Conservation (phyloP, 1,284 basidiomycete genomes). For the Marasmius tenuissimus region DNA sequence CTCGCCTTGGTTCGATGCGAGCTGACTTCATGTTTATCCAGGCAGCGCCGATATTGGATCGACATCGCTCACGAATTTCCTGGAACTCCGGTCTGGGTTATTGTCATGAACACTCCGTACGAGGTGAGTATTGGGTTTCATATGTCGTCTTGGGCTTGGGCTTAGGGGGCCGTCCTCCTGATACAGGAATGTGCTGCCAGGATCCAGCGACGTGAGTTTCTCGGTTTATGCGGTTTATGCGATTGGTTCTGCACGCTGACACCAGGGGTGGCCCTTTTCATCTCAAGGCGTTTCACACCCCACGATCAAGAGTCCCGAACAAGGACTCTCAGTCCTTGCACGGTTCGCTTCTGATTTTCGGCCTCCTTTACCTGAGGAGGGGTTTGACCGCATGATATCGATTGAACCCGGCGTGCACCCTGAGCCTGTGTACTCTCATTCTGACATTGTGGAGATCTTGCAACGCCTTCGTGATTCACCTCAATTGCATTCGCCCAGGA, state of each 20-base stretch:
- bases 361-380: slow-evolving; percentile 55
- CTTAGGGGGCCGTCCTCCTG: slow-evolving; percentile 16
- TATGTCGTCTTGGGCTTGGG: slow-evolving; percentile 4
- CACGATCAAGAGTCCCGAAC: slow-evolving; percentile 60
- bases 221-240: slow-evolving; percentile 9
- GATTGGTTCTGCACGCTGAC: slow-evolving; percentile 13
- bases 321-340: slow-evolving; percentile 55
- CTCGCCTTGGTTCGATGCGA: not conserved
- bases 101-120: slow-evolving; percentile 73
- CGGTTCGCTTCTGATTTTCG: slow-evolving; percentile 60
- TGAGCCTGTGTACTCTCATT: slow-evolving; percentile 44
- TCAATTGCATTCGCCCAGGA: slow-evolving; percentile 8
- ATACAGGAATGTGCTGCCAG: slow-evolving; percentile 53
- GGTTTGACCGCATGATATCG: slow-evolving; percentile 57
- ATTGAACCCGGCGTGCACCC: slow-evolving; percentile 44
- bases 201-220: slow-evolving; percentile 45
- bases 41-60: slow-evolving; percentile 72
- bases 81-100: slow-evolving; percentile 59
- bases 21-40: slow-evolving; percentile 22
- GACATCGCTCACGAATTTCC: slow-evolving; percentile 64
- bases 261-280: slow-evolving; percentile 6
- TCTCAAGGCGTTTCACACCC: slow-evolving; percentile 62
- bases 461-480: slow-evolving; percentile 46
- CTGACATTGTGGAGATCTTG: slow-evolving; percentile 53
- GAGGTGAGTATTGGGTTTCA: slow-evolving; percentile 47